Base-by-base conservation (phyloP, 352 stramenopile species). In the Phytophthora foliorum region DNA sequence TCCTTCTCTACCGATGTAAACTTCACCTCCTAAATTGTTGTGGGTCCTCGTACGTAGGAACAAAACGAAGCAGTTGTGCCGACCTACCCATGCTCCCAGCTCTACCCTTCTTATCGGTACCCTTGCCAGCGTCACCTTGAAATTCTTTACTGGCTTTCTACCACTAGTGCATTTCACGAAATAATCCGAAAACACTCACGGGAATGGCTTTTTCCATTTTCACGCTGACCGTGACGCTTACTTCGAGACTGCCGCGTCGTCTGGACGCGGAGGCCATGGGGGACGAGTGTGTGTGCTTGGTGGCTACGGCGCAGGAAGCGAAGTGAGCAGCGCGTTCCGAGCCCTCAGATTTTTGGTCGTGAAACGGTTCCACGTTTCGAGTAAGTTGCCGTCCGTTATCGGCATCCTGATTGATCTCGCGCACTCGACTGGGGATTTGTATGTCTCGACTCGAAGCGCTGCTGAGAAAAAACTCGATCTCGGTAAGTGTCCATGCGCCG, bases 311-410 rank as follows among this genome's bases (percentile, higher is more conserved):
- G 64, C 42, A 59, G 54, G 34, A 78, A 46, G 61, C 48, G 27
- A 74, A 73, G 60, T 81, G 72, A 74, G 56, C 49, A 46, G 39
- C 52, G 27, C 41, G 57, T 25, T 27, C 46, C 9, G 22, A 38
- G 31, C 41, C 24, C 53, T 44, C 3, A 57, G 48, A 62, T 57
- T 62, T 71, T 69, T 59, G 45, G 31, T 11, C 52, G 53, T 36
- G 59, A 66, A 74, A 69, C 51, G 65, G 44, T 56, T 68, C 16
- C 13, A 46, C 42, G 55, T 46, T 44, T 62, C 44, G 19, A 4
- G 4, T 66, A 76, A 65, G 63, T 76, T 55, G 44, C 51, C 57
- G 38, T 72, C 56, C 63, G 63, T 72, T 76, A 62, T 46, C 21
- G 1, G 7, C 9, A 7, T 55, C 48, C 38, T 60, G 59, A 60